These are phyloP conservation scores for Cicer chorassanicum DNA, from an alignment of 306 rosid species.

Conservation along the genomic window DNA sequence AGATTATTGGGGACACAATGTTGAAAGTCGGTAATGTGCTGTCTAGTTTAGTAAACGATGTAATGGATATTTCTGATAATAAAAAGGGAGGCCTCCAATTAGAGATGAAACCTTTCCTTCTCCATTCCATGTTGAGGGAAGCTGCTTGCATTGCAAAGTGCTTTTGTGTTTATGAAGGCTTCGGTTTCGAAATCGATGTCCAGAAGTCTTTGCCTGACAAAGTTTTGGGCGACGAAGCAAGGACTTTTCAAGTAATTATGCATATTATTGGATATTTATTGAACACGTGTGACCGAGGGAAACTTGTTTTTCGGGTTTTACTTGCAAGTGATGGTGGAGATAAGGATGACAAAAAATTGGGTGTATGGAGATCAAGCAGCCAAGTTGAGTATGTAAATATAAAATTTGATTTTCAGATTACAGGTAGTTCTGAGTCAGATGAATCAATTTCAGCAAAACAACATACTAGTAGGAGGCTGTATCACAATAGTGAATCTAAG, in stretches of 20 bases:
- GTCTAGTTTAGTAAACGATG: constrained; percentile 71
- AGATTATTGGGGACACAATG: constrained; percentile 70
- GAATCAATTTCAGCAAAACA: constrained; percentile 50
- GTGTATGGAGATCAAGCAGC: constrained; percentile 56
- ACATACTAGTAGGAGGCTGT: constrained; percentile 48
- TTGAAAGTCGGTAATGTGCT: constrained; percentile 68
- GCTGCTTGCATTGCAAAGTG: constrained; percentile 76
- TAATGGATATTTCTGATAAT: constrained; percentile 65
- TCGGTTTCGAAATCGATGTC: constrained; percentile 62
- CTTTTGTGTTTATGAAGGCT: constrained; percentile 66
- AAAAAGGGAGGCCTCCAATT: constrained; percentile 60
- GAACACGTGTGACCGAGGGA: constrained; percentile 51
- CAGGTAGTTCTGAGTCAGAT: constrained; percentile 45
- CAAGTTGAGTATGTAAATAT: constrained; percentile 54
- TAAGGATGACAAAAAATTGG: constrained; percentile 52
- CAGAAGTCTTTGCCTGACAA: constrained; percentile 68
- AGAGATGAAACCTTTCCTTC: constrained; percentile 65
- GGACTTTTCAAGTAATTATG: constrained; percentile 78
- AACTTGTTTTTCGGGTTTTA: constrained; percentile 55
- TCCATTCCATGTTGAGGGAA: constrained; percentile 76
- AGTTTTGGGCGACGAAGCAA: constrained; percentile 74
- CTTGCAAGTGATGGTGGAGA: constrained; percentile 48
- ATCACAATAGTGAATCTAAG: constrained; percentile 51
- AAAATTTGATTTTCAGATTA: constrained; percentile 67
- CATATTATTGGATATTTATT: constrained; percentile 73